Evolutionary conservation across 495 filamentous ascomycete species (phyloP).

Genomic region (Ramalina peruviana): DNA sequence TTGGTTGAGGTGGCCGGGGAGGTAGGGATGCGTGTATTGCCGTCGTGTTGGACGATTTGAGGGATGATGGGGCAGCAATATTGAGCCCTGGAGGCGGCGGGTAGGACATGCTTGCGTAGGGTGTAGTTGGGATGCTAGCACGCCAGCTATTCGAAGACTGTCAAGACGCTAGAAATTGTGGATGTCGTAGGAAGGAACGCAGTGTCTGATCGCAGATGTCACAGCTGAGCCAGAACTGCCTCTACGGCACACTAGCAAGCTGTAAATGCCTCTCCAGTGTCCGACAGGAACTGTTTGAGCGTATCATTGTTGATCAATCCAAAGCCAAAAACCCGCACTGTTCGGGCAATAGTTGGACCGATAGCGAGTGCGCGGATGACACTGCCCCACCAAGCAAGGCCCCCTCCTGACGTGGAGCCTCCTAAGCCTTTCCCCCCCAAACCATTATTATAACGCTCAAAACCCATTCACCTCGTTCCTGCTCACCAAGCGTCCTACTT

Average conservation of each 20-base stretch:
- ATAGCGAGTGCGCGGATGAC: not conserved
- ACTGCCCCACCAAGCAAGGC: too few species aligned
- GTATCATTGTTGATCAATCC: too few species aligned
- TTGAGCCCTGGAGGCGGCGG: constrained; percentile 81
- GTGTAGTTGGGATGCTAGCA: not conserved
- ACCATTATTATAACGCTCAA: too few species aligned
- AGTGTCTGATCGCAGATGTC: too few species aligned
- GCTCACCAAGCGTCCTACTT: constrained; percentile 23
- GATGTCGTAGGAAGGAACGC: not conserved
- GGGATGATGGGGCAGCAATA: constrained; percentile 19
- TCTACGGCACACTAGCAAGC: too few species aligned
- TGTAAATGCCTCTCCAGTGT: too few species aligned
- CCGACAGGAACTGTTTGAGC: too few species aligned
- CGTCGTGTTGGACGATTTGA: constrained; percentile 16
- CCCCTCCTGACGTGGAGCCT: too few species aligned
- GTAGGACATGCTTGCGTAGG: constrained; percentile 76
- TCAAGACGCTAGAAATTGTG: constrained; percentile 7
- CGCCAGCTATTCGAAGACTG: constrained; percentile 28
- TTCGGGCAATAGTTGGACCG: not conserved
- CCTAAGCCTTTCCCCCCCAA: too few species aligned
- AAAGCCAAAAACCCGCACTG: too few species aligned
- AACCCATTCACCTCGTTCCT: constrained; percentile 12
- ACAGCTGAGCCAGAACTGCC: too few species aligned
- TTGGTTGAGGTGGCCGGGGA: constrained; percentile 61
- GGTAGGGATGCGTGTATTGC: constrained; percentile 62